These are phyloP conservation scores for Wickerhamomyces subpelliculosus DNA, from an alignment of 805 yeast species.

Conservation along the genomic window DNA sequence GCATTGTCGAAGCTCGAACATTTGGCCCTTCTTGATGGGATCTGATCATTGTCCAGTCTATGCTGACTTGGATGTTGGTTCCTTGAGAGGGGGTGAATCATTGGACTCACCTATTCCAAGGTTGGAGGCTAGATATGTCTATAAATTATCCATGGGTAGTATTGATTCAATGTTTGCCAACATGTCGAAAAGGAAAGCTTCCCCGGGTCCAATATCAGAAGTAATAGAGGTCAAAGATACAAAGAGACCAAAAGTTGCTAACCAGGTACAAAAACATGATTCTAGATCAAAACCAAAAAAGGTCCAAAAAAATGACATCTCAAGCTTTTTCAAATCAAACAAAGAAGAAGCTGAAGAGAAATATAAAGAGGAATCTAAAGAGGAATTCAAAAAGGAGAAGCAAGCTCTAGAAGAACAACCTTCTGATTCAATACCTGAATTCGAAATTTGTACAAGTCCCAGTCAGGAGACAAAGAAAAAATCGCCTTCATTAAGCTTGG, in stretches of 20 bases:
- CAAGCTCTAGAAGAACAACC: too few relatives aligned
- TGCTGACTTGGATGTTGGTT: constrained; percentile 46
- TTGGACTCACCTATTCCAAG: constrained; percentile 20
- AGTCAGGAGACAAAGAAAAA: too few relatives aligned
- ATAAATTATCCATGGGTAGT: constrained; percentile 30
- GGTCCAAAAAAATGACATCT: too few relatives aligned
- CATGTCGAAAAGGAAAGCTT: constrained; percentile 12
- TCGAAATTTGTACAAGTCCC: too few relatives aligned
- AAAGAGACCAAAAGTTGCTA: constrained; percentile 1
- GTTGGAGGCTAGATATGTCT: constrained; percentile 49
- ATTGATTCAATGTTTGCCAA: constrained; percentile 29
- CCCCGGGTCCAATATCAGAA: constrained; percentile 1
- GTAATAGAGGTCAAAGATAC: not conserved
- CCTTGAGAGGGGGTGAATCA: constrained; percentile 1
- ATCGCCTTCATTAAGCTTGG: not conserved
- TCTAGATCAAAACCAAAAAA: constrained; percentile 13
- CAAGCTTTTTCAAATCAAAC: constrained; percentile 17
- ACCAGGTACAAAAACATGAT: not conserved
- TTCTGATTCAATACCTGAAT: too few relatives aligned
- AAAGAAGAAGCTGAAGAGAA: constrained; percentile 1
- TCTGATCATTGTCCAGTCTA: constrained; percentile 94
- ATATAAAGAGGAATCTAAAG: not conserved
- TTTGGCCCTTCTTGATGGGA: constrained; percentile 69
- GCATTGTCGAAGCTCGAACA: constrained; percentile 33
- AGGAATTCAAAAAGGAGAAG: not conserved